Evolutionary conservation across 2,329 filamentous ascomycete genomes (phyloP), one percentile per base, ranked within the genome.

Genomic region (Aspergillus sergii): DNA sequence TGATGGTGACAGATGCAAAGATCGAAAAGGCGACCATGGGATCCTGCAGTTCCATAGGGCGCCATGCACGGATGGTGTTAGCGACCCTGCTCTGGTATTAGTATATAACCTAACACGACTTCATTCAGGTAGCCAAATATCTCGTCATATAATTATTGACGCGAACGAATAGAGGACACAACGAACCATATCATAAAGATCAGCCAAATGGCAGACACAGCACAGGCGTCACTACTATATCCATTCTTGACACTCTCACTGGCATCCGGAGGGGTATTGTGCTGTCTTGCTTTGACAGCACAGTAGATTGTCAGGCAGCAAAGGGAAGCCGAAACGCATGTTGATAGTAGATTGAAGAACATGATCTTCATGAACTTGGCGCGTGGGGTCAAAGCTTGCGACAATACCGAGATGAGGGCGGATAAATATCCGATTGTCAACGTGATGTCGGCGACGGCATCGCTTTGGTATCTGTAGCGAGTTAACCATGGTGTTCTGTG

Each of bases 301-400:
- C 86, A 88, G 80, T 86, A 92, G 9, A 91, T 78, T 28, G 87
- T 85, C 10, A 94, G 79, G 65, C 92, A 78, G 11, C 83, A 80
- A 1, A 91, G 67, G 2, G 86, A 88, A 2, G 86, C 79, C 0
- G 85, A 89, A 5, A 90, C 63, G 66, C 87, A 88, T 26, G 86
- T 79, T 11, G 83, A 80, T 10, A 73, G 41, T 4, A 89, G 61
- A 65, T 89, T 89, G 63, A 91, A 80, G 1, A 88, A 71, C 76
- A 91, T 82, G 7, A 85, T 91, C 74, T 92, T 90, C 16, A 92
- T 74, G 70, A 89, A 92, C 70, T 91, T 92, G 4, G 89, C 89
- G 57, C 90, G 81, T 0, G 90, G 90, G 75, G 91, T 83, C 61
- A 92, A 84, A 19, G 84, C 82, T 63, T 92, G 79, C 0, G 85